phyloP scores from a whole-genome alignment of 2,329 filamentous ascomycete species.

The Hypoxylon sp. region DNA sequence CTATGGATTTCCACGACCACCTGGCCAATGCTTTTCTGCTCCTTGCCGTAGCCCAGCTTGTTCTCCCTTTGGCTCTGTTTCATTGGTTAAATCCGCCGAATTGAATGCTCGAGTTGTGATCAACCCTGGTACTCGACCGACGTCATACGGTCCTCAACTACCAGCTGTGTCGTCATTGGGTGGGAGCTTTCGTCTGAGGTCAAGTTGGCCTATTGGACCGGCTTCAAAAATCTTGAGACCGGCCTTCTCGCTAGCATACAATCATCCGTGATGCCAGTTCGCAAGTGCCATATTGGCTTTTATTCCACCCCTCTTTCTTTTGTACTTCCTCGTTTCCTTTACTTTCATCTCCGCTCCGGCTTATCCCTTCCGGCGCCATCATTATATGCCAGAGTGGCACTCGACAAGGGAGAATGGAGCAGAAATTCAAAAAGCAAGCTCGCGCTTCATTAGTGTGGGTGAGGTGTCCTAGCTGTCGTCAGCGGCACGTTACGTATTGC shows the following conservation, averaged over 20 bases:
- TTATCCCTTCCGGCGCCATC: conserved; percentile 30
- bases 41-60: conserved; percentile 36
- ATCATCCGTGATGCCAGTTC: conserved; percentile 34
- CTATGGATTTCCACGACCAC: conserved; percentile 31
- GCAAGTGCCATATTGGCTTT: conserved; percentile 41
- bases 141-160: conserved; percentile 48
- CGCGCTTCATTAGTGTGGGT: conserved; percentile 34
- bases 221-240: conserved; percentile 33
- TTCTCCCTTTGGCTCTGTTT: conserved; percentile 38
- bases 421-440: conserved; percentile 29
- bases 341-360: conserved; percentile 36
- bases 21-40: conserved; percentile 43
- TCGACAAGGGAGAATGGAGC: conserved; percentile 31
- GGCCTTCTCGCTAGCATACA: conserved; percentile 38
- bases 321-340: conserved; percentile 9
- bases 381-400: conserved; percentile 32
- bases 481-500: conserved; percentile 36
- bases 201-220: conserved; percentile 36
- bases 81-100: conserved; percentile 43
- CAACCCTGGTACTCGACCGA: conserved; percentile 43
- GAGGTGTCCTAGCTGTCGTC: conserved; percentile 36
- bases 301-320: conserved; percentile 29
- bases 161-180: conserved; percentile 51
- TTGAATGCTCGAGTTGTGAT: conserved; percentile 38
- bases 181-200: conserved; percentile 34